These are phyloP conservation scores for Cryptococcus wingfieldii DNA, from an alignment of 1,284 basidiomycete species.

Conservation along the genomic window DNA sequence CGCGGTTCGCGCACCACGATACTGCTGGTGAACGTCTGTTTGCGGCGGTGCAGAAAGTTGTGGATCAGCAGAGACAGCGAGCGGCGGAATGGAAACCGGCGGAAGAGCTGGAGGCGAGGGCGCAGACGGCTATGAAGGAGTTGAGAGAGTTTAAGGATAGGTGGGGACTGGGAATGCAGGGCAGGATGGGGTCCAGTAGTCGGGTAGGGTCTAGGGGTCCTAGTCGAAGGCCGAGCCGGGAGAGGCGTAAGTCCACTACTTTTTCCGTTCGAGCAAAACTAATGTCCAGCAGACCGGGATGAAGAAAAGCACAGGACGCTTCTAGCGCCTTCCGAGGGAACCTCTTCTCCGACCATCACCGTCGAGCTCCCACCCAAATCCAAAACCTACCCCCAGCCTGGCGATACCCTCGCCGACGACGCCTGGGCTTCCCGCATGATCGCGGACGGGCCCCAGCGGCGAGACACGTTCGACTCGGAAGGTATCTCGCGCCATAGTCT, in stretches of 20 bases:
- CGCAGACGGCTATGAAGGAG: conserved; percentile 40
- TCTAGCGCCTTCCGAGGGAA: conserved; percentile 33
- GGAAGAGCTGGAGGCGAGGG: conserved; percentile 37
- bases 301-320: conserved; percentile 30
- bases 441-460: neutral
- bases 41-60: conserved; percentile 40
- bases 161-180: conserved; percentile 18
- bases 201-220: conserved; percentile 15
- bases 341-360: conserved; percentile 35
- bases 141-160: conserved; percentile 36
- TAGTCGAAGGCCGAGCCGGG: conserved; percentile 10
- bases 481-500: neutral
- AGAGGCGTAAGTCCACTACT: neutral
- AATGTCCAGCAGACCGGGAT: conserved; percentile 9
- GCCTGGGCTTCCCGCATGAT: neutral
- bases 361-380: conserved; percentile 27
- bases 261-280: neutral
- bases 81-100: conserved; percentile 37
- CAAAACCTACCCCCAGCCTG: conserved; percentile 21
- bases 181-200: conserved; percentile 9
- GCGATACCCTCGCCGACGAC: neutral
- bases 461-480: neutral
- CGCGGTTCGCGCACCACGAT: conserved; percentile 16
- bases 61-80: conserved; percentile 35
- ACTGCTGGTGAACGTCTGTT: conserved; percentile 22